Evolutionary conservation across 331 rosid genomes (phyloP).

Genomic region (Spiraea crenata): DNA sequence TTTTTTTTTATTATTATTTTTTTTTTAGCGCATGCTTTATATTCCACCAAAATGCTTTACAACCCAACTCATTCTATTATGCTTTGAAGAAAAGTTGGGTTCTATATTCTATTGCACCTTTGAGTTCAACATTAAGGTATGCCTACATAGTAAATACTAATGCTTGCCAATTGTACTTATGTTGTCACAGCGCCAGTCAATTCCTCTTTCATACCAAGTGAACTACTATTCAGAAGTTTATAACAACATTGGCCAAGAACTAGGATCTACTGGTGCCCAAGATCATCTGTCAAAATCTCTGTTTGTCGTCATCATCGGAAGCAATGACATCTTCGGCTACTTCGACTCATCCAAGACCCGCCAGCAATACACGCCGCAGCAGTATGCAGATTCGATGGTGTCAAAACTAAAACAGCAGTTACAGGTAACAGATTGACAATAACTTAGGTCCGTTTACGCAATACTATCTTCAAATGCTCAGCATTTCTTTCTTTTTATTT

Average conservation of each 20-base stretch:
- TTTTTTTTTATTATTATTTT: no score
- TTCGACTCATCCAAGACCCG: conserved; percentile 39
- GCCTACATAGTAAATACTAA: not conserved
- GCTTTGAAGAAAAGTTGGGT: not conserved
- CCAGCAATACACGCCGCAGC: conserved; percentile 42
- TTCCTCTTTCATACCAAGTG: conserved; percentile 60
- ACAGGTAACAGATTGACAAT: conserved; percentile 35
- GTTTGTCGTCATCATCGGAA: conserved; percentile 62
- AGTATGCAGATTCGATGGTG: conserved; percentile 54
- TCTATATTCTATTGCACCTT: no score
- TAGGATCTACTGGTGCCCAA: conserved; percentile 38
- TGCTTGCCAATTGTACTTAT: not conserved
- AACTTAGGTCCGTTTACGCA: not conserved
- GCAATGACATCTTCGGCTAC: conserved; percentile 76
- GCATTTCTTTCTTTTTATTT: not conserved
- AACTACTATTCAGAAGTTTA: conserved; percentile 40
- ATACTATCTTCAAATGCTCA: not conserved
- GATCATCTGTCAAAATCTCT: conserved; percentile 64
- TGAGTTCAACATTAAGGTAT: no score
- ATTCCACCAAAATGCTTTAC: not conserved
- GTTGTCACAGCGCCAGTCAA: conserved; percentile 47
- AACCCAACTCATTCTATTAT: not conserved
- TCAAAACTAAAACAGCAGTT: conserved; percentile 47
- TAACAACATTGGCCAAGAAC: conserved; percentile 26
- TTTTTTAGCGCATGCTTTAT: not conserved